Conservation (phyloP, 805 yeast species). For the Sugiyamaella americana region DNA sequence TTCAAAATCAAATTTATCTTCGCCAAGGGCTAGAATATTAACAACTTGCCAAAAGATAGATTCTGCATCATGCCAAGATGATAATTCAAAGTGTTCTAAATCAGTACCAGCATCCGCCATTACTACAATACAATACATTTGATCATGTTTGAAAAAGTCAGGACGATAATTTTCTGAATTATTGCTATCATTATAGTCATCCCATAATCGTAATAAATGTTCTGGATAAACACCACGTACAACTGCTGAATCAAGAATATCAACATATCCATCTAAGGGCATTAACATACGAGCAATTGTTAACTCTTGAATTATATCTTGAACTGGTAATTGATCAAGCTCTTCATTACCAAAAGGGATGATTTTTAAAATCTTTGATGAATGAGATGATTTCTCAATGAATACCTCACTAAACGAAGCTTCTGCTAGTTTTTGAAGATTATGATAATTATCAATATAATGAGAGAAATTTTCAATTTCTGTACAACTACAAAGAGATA, state of each 20-base stretch:
- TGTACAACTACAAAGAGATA: constrained; percentile 35
- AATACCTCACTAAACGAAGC: constrained; percentile 45
- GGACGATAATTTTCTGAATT: constrained; percentile 37
- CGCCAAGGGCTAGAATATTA: constrained; percentile 46
- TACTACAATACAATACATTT: constrained; percentile 32
- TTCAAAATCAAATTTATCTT: constrained; percentile 50
- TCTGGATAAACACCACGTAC: constrained; percentile 44
- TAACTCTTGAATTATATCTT: constrained; percentile 44
- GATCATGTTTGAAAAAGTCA: constrained; percentile 31
- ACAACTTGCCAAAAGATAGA: constrained; percentile 50
- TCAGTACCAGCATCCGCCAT: constrained; percentile 36
- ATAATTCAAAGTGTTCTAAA: constrained; percentile 39
- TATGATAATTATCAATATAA: constrained; percentile 26
- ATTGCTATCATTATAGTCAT: constrained; percentile 30
- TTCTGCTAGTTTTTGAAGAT: constrained; percentile 40
- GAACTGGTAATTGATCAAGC: constrained; percentile 37
- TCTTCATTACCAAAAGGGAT: constrained; percentile 47
- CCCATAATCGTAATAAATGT: constrained; percentile 41
- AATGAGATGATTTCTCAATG: constrained; percentile 27
- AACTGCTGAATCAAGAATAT: constrained; percentile 39
- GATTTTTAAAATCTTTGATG: constrained; percentile 40
- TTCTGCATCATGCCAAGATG: constrained; percentile 35
- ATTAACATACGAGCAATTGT: constrained; percentile 39
- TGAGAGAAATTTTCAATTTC: constrained; percentile 31
- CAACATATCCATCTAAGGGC: constrained; percentile 40